These are phyloP conservation scores for Fonsecaea nubica DNA, from an alignment of 2,329 filamentous ascomycete genomes.

Conservation along the genomic window DNA sequence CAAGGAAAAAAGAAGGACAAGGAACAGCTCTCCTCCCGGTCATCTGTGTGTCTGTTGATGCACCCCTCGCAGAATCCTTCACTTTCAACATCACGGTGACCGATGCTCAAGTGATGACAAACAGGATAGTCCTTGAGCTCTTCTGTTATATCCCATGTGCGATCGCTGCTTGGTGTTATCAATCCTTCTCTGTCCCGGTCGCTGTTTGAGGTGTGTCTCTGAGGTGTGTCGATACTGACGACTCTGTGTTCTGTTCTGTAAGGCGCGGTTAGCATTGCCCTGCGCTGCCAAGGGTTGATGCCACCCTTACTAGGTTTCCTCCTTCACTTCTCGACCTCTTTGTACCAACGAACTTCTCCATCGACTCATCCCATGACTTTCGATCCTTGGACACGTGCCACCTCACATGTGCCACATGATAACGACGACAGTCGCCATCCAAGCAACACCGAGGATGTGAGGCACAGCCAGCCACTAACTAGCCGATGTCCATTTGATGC, in stretches of 20 bases:
- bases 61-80: neutral
- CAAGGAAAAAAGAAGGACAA: neutral
- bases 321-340: constrained; percentile 1
- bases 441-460: constrained; percentile 21
- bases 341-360: neutral
- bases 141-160: neutral
- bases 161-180: neutral
- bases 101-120: neutral
- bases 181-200: neutral
- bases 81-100: neutral
- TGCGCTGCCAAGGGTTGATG: constrained; percentile 13
- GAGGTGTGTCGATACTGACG: neutral
- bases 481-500: constrained; percentile 26
- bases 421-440: constrained; percentile 16
- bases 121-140: neutral
- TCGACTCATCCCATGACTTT: neutral
- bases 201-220: neutral
- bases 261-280: constrained; percentile 1
- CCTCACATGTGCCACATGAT: constrained; percentile 4
- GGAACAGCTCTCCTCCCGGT: neutral
- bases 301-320: constrained; percentile 12
- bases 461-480: constrained; percentile 34
- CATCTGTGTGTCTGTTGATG: neutral
- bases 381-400: neutral
- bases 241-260: constrained; percentile 11